Base-by-base conservation (phyloP, 1,284 basidiomycete species). In the Golubevia pallescens region DNA sequence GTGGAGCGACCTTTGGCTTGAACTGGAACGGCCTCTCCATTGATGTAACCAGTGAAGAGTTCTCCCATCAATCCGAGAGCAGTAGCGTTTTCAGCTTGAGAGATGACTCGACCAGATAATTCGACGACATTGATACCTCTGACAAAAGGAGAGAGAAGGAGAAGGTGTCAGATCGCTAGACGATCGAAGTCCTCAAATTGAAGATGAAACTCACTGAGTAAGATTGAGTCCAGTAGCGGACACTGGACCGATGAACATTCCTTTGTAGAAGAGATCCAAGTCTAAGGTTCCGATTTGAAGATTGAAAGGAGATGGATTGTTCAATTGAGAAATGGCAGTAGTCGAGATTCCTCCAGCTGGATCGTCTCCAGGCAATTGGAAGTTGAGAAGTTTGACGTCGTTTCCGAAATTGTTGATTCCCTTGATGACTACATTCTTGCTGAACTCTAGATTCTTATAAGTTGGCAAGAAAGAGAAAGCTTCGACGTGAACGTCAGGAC, bases 261-360 rank as follows among this genome's bases (percentile, higher is more conserved):
- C 81, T 42, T 81, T 62, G 68, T 76, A 77, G 65, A 70, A 81
- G 51, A 85, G 72, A 13, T 66, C 77, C 2, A 84, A 48, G n/a
- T 73, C 62, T 38, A 85, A 68, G 19, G 63, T 69, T 19, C 81
- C 81, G 4, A 85, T 67, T 73, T 83, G 70, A 28, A 85, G 68
- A 61, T 80, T 77, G 60, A 85, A 85, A 16, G 82, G 78, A 60
- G 82, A 85, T 8, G 82, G 82, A 65, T 85, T 85, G 60, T 61
- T 61, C 20, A 85, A 63, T 32, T 62, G 58, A 16, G 82, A 80
- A 28, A 69, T 71, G 14, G 75, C 77, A 38, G 70, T 66, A 20
- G 75, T 68, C n/a, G 79, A 57, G 63, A 84, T 69, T 62, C 82
- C 82, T 19, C 82, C 82, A 3, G 60, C 63, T 1, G 81, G 81